Percentiles rank a stretch among this genome's conserved stretches.
phyloP scores from a whole-genome alignment of 2,329 filamentous ascomycete genomes.

The Talaromyces sp. region DNA sequence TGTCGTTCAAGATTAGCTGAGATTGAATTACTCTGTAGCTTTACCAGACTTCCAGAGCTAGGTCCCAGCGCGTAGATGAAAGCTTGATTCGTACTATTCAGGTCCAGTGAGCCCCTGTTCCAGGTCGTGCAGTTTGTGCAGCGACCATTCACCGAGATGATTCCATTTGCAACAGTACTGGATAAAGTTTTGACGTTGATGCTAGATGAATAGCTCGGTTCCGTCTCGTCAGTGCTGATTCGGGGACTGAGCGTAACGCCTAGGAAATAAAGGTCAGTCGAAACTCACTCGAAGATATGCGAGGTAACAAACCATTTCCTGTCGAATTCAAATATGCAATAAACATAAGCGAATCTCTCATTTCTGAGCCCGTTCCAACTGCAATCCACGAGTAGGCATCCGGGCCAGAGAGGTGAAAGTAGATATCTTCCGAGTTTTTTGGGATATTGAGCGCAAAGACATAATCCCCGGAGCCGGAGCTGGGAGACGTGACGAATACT shows the following conservation, averaged over 20 bases:
- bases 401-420: constrained; percentile 27
- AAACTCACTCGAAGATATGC: too few relatives aligned
- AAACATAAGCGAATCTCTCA: constrained; percentile 24
- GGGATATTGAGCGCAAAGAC: constrained; percentile 27
- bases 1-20: constrained; percentile 23
- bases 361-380: constrained; percentile 23
- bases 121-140: constrained; percentile 23
- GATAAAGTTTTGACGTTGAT: constrained; percentile 20
- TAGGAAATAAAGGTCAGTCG: too few relatives aligned
- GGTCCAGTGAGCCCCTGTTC: constrained; percentile 21
- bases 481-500: constrained; percentile 21
- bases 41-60: constrained; percentile 1
- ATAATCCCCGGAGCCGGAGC: constrained; percentile 19
- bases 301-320: constrained; percentile 18
- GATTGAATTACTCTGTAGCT: constrained; percentile 22
- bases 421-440: constrained; percentile 24
- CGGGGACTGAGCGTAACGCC: constrained; percentile 24
- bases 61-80: constrained; percentile 25
- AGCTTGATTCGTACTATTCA: constrained; percentile 20
- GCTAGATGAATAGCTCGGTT: constrained; percentile 22
- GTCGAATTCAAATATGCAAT: constrained; percentile 20
- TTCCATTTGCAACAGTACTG: constrained; percentile 20
- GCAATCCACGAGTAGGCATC: constrained; percentile 25
- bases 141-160: constrained; percentile 21
- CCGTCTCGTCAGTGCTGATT: constrained; percentile 22